These are phyloP conservation scores for Russula vinacea DNA, from an alignment of 768 basidiomycete species.

Conservation along the genomic window DNA sequence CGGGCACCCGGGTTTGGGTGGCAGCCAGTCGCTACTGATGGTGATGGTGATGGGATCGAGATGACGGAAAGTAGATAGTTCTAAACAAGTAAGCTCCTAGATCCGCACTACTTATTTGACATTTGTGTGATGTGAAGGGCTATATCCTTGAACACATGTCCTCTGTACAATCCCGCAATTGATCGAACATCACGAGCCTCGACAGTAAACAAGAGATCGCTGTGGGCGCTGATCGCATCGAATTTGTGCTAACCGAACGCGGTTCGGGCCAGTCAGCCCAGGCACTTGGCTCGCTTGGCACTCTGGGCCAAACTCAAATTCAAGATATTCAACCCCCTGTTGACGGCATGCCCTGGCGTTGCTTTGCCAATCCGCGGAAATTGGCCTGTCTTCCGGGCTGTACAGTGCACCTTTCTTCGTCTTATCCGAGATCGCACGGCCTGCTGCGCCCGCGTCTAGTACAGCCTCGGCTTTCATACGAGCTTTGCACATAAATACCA, in stretches of 20 bases:
- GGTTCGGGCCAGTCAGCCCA: background rate
- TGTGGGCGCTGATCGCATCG: background rate
- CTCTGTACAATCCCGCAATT: background rate
- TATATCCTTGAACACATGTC: background rate
- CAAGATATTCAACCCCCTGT: background rate
- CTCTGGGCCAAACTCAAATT: background rate
- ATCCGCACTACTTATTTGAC: background rate
- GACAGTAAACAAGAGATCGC: too few relatives aligned
- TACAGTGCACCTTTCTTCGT: conserved; percentile 8
- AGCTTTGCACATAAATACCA: conserved; percentile 6
- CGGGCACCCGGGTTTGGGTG: conserved; percentile 56
- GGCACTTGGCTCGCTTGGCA: background rate
- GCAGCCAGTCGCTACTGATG: conserved; percentile 71
- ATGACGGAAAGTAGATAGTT: conserved; percentile 46
- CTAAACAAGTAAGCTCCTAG: background rate
- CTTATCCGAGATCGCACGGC: background rate
- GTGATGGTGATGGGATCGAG: conserved; percentile 69
- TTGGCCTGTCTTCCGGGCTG: background rate
- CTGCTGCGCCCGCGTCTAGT: conserved; percentile 15
- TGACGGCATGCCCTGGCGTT: background rate
- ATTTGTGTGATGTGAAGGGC: background rate
- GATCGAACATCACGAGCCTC: too few relatives aligned
- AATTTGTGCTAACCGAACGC: background rate
- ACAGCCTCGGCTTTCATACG: conserved; percentile 8
- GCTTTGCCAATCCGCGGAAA: background rate